These are phyloP conservation scores for Metarhizium album DNA, from an alignment of 2,329 filamentous ascomycete species.

Conservation along the genomic window DNA sequence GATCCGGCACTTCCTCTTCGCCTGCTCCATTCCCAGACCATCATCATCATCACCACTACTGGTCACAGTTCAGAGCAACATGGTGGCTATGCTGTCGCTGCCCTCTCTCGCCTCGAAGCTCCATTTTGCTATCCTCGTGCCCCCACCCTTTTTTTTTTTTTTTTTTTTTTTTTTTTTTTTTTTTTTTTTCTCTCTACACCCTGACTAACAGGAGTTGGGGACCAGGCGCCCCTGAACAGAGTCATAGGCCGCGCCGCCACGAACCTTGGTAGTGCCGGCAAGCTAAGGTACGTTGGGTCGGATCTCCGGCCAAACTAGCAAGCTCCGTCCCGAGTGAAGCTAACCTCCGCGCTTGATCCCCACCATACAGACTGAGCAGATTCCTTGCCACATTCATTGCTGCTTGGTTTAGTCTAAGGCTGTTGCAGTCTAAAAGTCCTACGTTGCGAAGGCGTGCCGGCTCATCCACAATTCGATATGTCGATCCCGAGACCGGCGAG, in stretches of 20 bases:
- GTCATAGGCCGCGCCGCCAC: slow-evolving; percentile 16
- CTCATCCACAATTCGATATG: slow-evolving; percentile 9
- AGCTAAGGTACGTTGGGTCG: slow-evolving; percentile 15
- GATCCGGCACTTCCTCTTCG: neutral
- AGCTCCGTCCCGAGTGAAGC: neutral
- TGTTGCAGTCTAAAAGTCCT: slow-evolving; percentile 44
- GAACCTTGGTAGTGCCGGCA: slow-evolving; percentile 14
- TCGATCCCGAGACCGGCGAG: slow-evolving; percentile 7
- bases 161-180: neutral
- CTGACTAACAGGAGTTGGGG: slow-evolving; percentile 7
- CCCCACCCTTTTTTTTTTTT: neutral
- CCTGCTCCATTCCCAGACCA: neutral
- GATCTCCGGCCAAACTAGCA: neutral
- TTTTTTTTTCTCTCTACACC: neutral
- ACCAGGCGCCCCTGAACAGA: slow-evolving; percentile 19
- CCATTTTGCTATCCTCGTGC: no score
- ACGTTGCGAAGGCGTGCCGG: slow-evolving; percentile 14
- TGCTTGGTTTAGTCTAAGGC: slow-evolving; percentile 44
- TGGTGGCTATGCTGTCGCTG: neutral
- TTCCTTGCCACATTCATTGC: slow-evolving; percentile 50
- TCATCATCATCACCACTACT: neutral
- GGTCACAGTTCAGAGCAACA: neutral
- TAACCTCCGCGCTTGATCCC: neutral
- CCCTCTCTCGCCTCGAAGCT: neutral
- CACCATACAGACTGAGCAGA: slow-evolving; percentile 38